Evolutionary conservation across 176 grass and related monocot species (phyloP).

Genomic region (Chrysopogon serrulatus): DNA sequence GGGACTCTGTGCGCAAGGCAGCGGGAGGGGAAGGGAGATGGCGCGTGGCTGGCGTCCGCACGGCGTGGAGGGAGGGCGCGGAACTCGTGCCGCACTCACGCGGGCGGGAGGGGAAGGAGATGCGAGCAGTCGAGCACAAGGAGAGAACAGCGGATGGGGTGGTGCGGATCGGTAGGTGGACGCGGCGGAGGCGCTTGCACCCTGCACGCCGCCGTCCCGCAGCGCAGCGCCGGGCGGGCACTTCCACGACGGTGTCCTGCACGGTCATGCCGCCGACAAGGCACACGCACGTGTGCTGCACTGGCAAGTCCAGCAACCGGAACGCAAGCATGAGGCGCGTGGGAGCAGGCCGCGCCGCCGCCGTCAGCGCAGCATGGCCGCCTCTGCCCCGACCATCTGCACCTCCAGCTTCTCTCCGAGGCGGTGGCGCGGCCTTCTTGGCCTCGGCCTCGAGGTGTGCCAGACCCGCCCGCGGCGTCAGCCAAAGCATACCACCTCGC

Average conservation of each 20-base stretch:
- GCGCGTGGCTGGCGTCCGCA: too few species aligned
- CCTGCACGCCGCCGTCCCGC: slow-evolving; percentile 4
- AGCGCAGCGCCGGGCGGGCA: slow-evolving; percentile 28
- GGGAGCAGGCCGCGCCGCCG: background rate
- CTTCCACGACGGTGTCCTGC: slow-evolving; percentile 48
- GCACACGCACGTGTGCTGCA: slow-evolving; percentile 41
- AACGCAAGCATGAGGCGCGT: slow-evolving; percentile 43
- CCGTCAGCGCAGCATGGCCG: slow-evolving; percentile 6
- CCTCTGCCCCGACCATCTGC: slow-evolving; percentile 19
- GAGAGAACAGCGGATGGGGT: too few species aligned
- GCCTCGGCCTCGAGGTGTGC: too few species aligned
- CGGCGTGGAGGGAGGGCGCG: too few species aligned
- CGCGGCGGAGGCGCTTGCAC: slow-evolving; percentile 24
- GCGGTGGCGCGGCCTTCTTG: background rate
- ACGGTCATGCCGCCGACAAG: slow-evolving; percentile 25
- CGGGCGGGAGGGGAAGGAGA: too few species aligned
- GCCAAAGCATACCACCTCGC: too few species aligned
- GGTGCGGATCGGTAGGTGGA: too few species aligned
- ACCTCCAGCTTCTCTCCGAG: background rate
- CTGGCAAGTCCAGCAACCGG: slow-evolving; percentile 23
- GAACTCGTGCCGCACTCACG: too few species aligned
- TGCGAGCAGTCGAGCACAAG: too few species aligned
- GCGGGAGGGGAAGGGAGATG: too few species aligned
- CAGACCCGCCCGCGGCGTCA: background rate
- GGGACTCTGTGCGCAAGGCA: too few species aligned